Base-by-base conservation (phyloP, 306 rosid genomes). In the Vigna angularis region DNA sequence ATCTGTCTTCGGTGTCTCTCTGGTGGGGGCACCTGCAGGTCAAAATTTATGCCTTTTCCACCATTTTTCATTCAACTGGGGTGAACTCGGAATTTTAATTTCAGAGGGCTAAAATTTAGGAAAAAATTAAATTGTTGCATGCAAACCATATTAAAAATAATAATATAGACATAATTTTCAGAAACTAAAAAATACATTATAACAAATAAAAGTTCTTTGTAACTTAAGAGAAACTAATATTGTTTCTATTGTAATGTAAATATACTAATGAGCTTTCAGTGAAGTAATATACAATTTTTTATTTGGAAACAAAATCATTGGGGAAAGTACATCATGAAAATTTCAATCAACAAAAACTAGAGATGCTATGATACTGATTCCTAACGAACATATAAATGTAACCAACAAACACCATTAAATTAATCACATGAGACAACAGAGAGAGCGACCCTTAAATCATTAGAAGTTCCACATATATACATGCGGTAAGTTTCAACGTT, bases 341-440 rank as follows among this genome's bases (percentile, higher is more conserved):
- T 57, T 56, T 57, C 12, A 24, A 24, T 22, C 36, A 57, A 57
- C 15, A 45, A 3, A 30, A 45, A 12, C 50, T 3, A 45, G 50
- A 45, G 50, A 57, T 57, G 66, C 0, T 26, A 14, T 59, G 42
- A 16, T 32, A 34, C 18, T 62, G 68, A 2, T 62, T 62, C 47
- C 67, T 7, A 16, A 34, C n/a, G 5, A 62, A 63, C 26, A 63
- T 34, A 32, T 1, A 63, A 63, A 16, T 63, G 53, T 52, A 24
- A 79, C 34, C 14, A 36, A 45, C 13, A 61, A 40, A 45, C 17
- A 80, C 11, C 26, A 24, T 20, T 15, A 59, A 62, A 69, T 81
- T 83, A 93, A 86, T 93, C 93, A 62, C 93, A 89, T 0, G 97
- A 93, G 79, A 82, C 86, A 55, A 89, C 89, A 74, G 96, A 93